Conservation (phyloP, 352 stramenopile genomes). For the Pythium aristosporum region DNA sequence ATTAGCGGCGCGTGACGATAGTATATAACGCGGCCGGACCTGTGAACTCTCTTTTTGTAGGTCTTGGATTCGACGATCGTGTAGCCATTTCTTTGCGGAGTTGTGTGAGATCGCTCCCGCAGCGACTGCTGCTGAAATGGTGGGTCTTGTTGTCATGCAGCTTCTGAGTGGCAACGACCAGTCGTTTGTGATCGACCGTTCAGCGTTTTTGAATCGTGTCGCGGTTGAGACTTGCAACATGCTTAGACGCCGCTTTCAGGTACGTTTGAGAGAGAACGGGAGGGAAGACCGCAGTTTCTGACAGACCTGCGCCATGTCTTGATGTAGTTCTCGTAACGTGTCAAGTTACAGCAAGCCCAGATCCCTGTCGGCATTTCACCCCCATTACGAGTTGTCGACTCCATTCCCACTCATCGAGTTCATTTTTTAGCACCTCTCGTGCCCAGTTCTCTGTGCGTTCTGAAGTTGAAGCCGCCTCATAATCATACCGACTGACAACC, state of each 20-base stretch:
- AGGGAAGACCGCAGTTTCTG: neutral
- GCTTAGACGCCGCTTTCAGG: conserved; percentile 11
- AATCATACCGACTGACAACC: neutral
- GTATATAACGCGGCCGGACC: too few species aligned
- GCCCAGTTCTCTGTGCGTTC: neutral
- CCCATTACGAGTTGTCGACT: too few species aligned
- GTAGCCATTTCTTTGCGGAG: conserved; percentile 15
- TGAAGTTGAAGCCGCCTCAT: conserved; percentile 6
- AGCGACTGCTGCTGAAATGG: neutral
- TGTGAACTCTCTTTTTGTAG: neutral
- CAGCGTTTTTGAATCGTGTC: conserved; percentile 5
- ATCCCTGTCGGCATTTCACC: too few species aligned
- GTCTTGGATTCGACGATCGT: conserved; percentile 18
- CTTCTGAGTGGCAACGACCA: conserved; percentile 8
- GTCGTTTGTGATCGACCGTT: neutral
- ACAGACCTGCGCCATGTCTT: neutral
- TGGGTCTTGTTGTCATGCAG: neutral
- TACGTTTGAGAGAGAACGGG: neutral
- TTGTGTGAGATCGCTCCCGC: neutral
- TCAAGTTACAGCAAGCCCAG: neutral
- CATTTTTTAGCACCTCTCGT: neutral
- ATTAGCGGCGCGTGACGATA: neutral
- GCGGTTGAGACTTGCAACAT: neutral
- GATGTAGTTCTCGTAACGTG: conserved; percentile 1
- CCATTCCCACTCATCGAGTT: neutral